Conservation (phyloP, 1,284 basidiomycete genomes). For the Naganishia albida region DNA sequence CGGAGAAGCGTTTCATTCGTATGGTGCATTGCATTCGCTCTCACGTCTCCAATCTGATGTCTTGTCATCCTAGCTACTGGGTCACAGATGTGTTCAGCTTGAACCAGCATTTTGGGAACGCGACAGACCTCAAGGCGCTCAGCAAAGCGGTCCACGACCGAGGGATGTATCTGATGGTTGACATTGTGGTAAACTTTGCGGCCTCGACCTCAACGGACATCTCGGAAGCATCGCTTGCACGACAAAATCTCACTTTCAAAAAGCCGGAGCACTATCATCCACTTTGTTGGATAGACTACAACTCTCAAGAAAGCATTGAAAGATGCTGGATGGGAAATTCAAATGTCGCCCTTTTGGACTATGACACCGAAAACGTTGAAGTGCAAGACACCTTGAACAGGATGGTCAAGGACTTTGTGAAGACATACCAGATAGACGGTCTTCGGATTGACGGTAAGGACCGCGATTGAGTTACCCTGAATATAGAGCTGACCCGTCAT, state of each 20-base stretch:
- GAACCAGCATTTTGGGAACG: conserved; percentile 68
- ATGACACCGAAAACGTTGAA: conserved; percentile 67
- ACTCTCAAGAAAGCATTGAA: conserved; percentile 66
- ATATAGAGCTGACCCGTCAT: too few species aligned
- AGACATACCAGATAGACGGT: conserved; percentile 63
- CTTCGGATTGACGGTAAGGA: conserved; percentile 69
- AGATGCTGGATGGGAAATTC: conserved; percentile 55
- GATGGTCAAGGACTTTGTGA: conserved; percentile 67
- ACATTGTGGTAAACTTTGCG: conserved; percentile 66
- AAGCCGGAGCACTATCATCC: conserved; percentile 59
- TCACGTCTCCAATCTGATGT: conserved; percentile 34
- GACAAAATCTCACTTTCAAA: conserved; percentile 10
- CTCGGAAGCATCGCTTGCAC: neutral
- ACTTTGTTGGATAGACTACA: conserved; percentile 67
- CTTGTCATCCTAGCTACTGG: conserved; percentile 53
- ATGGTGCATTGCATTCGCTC: neutral
- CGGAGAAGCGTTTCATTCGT: conserved; percentile 69
- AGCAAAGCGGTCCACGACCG: conserved; percentile 66
- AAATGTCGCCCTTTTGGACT: conserved; percentile 64
- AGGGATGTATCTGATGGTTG: conserved; percentile 76
- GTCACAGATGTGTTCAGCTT: conserved; percentile 63
- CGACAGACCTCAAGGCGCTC: conserved; percentile 68
- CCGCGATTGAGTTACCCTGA: neutral
- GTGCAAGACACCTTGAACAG: conserved; percentile 62
- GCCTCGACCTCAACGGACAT: conserved; percentile 44